These are phyloP conservation scores for Leersia perrieri DNA, from an alignment of 176 grass and related monocot species.

Conservation along the genomic window DNA sequence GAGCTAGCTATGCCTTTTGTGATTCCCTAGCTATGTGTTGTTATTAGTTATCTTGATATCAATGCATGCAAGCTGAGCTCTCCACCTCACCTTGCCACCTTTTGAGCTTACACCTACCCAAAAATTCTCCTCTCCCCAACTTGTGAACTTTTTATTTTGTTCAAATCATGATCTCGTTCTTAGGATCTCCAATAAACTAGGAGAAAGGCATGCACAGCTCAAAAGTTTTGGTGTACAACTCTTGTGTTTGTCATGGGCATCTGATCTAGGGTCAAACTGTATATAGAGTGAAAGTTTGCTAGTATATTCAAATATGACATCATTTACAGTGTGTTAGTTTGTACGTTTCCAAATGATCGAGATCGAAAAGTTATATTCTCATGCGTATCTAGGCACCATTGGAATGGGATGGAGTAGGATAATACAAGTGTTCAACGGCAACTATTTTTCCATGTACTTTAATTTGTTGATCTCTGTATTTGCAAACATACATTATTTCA, in stretches of 20 bases:
- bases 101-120: neutral
- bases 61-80: neutral
- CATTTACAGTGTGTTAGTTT: neutral
- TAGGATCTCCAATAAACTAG: constrained; percentile 46
- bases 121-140: neutral
- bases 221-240: constrained; percentile 21
- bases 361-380: neutral
- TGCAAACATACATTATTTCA: neutral
- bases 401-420: neutral
- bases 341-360: neutral
- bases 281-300: neutral
- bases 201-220: constrained; percentile 34
- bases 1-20: neutral
- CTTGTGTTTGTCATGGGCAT: constrained; percentile 34
- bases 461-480: neutral
- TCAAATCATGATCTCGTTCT: neutral
- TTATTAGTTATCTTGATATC: neutral
- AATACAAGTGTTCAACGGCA: neutral
- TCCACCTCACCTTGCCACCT: neutral
- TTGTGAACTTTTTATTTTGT: neutral
- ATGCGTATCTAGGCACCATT: neutral
- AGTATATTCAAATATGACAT: neutral
- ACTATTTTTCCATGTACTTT: neutral
- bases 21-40: neutral
- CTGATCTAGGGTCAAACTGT: neutral